Base-by-base conservation (phyloP, 257 asterid genomes). In the Scutellaria galericulata region DNA sequence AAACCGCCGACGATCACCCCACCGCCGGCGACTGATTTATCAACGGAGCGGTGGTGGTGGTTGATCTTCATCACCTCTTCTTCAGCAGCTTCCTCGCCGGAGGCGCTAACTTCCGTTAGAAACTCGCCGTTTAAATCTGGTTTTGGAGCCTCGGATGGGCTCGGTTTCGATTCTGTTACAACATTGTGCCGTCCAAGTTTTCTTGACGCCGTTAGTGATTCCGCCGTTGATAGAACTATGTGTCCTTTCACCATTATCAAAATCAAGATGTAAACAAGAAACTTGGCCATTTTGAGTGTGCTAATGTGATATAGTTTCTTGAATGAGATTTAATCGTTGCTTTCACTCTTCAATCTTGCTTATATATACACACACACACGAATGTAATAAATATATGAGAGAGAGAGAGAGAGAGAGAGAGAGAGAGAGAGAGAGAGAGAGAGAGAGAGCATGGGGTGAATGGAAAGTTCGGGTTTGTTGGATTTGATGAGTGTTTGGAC, bases 1-100 rank as follows among this genome's bases (percentile, higher is more conserved):
- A 83, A 45, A 5, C 80, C 83, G 57, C 85, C 87, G 13, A 83
- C 31, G 24, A 83, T 83, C 75, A 83, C 84, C 9, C 83, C 86
- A 7, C 80, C 86, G 2, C 86, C 84, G 5, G 81, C 81, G n/a
- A 76, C 73, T 0, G 86, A 79, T 13, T 73, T 79, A 58, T 82
- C 86, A 7, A 70, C 2, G 12, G 77, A n/a, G 59, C 37, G 82
- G 72, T 35, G 81, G 39, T 60, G 78, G 63, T 78, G 80, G 45
- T 9, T 37, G 53, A n/a, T 57, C 9, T 56, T 35, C 67, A 75
- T 69, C 76, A 68, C 73, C 66, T 79, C 68, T 2, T 64, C 78
- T 8, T 55, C 73, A 5, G 73, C 65, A 7, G 7, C 65, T 0
- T 66, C 78, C 69, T 73, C 77, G 13, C 74, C 80, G 4, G 72